phyloP scores from a whole-genome alignment of 352 stramenopile genomes.

The Globisporangium nunn region DNA sequence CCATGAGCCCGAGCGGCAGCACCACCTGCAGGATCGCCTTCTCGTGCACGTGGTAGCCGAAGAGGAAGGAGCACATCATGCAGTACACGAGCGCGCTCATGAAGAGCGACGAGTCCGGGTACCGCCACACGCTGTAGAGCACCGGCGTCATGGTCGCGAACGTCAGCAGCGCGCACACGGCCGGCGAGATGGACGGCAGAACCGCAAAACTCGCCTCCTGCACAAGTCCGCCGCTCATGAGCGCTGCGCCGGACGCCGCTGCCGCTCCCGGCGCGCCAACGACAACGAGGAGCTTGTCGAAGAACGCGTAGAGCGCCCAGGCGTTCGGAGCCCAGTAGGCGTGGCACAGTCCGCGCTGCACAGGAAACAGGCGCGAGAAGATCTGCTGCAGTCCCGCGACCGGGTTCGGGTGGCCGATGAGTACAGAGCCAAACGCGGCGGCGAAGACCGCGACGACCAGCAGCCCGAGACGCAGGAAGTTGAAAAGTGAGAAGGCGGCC shows the following conservation, averaged over 20 bases:
- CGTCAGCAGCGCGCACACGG: constrained; percentile 70
- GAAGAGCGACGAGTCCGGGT: constrained; percentile 73
- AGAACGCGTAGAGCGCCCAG: constrained; percentile 94
- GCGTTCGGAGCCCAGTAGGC: constrained; percentile 98
- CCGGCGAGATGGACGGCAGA: constrained; percentile 55
- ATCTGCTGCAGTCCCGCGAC: constrained; percentile 84
- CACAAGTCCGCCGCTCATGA: constrained; percentile 84
- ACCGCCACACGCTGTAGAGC: constrained; percentile 65
- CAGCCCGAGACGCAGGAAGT: constrained; percentile 79
- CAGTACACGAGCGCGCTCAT: constrained; percentile 82
- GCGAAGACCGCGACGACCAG: constrained; percentile 83
- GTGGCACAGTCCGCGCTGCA: constrained; percentile 94
- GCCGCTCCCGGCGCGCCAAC: constrained; percentile 22
- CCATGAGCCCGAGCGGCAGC: constrained; percentile 61
- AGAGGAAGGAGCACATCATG: constrained; percentile 93
- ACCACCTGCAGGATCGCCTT: constrained; percentile 95
- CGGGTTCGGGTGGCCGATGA: constrained; percentile 39
- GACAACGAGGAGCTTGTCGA: constrained; percentile 78
- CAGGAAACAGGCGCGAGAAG: constrained; percentile 92
- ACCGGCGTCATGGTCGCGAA: constrained; percentile 76
- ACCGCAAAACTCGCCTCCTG: constrained; percentile 75
- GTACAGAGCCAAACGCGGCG: constrained; percentile 71
- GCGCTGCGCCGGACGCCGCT: constrained; percentile 24
- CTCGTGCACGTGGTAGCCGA: constrained; percentile 99
- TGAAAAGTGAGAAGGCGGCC: constrained; percentile 41